phyloP scores from a whole-genome alignment of 331 rosid species.

The Quercus phellos region DNA sequence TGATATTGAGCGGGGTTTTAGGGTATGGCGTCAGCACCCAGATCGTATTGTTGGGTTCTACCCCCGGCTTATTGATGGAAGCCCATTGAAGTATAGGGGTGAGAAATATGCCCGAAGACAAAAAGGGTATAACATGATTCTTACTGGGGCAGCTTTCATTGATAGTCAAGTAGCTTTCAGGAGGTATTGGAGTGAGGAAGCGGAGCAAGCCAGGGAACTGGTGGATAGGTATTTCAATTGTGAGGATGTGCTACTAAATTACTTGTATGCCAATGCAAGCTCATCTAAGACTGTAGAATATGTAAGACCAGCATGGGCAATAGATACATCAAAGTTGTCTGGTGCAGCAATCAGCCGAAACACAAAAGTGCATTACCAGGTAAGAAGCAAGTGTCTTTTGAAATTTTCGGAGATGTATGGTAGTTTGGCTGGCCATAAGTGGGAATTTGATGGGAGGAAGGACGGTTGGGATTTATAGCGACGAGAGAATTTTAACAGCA shows the following conservation, averaged over 20 bases:
- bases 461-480: constrained; percentile 95
- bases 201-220: constrained; percentile 63
- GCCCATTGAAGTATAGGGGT: constrained; percentile 63
- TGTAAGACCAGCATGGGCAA: constrained; percentile 95
- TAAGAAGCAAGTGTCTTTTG: constrained; percentile 68
- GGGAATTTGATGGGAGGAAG: constrained; percentile 63
- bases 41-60: constrained; percentile 94
- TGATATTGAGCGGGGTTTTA: constrained; percentile 87
- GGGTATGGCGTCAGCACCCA: constrained; percentile 85
- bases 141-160: constrained; percentile 93
- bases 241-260: constrained; percentile 86
- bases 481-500: constrained; percentile 6
- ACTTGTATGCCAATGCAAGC: constrained; percentile 85
- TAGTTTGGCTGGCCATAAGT: constrained; percentile 56
- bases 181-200: constrained; percentile 79
- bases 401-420: constrained; percentile 71
- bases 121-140: constrained; percentile 94
- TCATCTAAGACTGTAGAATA: constrained; percentile 73
- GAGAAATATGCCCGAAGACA: constrained; percentile 70
- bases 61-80: constrained; percentile 76
- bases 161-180: constrained; percentile 67
- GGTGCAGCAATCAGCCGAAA: constrained; percentile 89
- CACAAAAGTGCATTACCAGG: constrained; percentile 60
- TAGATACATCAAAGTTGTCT: constrained; percentile 88
- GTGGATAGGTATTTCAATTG: constrained; percentile 77